Base-by-base conservation (phyloP, 768 basidiomycete species). In the Rhodotorula graminis region DNA sequence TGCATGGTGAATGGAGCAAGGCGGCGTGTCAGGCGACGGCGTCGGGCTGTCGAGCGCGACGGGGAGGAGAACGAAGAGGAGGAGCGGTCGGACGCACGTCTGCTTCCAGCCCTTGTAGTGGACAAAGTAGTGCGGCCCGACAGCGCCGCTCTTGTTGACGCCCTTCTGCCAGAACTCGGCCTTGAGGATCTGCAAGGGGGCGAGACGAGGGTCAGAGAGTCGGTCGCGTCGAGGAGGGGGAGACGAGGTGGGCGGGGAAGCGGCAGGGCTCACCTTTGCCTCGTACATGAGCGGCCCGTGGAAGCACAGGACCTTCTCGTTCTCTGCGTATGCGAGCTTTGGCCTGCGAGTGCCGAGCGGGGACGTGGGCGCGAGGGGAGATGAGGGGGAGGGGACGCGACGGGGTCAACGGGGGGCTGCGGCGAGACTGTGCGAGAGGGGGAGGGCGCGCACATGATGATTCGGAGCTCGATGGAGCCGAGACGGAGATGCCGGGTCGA, bases 51-150 rank as follows among this genome's bases (percentile, higher is more conserved):
- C 37, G 21, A 52, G 44, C 44, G 12, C 11, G 14, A 9, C 12
- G 5, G 12, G 15, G 5, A 8, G 74, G 59, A 27, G 42, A 27
- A 71, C 53, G 56, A 18, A 62, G 16, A 57, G n/a, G 42, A 29
- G 37, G 29, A 14, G 58, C n/a, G n/a, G n/a, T 29, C 7, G 46
- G 16, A 81, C 83, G 77, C 80, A 94, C 92, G 92, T 94, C 81
- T 92, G 90, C 81, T 97, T 99, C 96, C 96, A 99, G 16, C 96
- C 96, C 82, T 97, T 96, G 85, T 99, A 99, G 81, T 99, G 96
- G 52, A 99, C 94, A 72, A 90, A 89, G 82, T 92, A 97, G 78
- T 95, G 92, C 8, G 87, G 86, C 12, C 94, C 95, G 29, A 56
- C n/a, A 8, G 61, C 69, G 27, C 75, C 75, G 27, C 64, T 69